Percentiles rank a stretch among this genome's conserved stretches.
phyloP scores from a whole-genome alignment of 1,284 basidiomycete species.

The Cryptococcus deneoformans region DNA sequence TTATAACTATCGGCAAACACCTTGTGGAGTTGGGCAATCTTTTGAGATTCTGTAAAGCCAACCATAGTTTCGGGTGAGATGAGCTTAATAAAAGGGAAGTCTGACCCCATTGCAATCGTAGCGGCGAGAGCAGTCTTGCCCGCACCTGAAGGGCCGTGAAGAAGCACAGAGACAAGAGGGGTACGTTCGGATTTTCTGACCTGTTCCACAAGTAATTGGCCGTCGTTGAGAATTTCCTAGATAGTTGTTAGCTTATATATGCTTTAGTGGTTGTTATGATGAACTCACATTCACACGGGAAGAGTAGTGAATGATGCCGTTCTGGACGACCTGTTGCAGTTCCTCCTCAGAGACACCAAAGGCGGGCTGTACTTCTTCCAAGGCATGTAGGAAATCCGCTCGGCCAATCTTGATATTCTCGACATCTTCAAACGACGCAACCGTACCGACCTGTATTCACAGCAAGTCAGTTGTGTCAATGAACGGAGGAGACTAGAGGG shows the following conservation, averaged over 20 bases:
- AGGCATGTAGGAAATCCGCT: constrained; percentile 83
- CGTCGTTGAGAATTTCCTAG: constrained; percentile 83
- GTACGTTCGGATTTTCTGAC: constrained; percentile 87
- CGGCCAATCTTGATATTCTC: constrained; percentile 88
- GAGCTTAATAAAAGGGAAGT: constrained; percentile 98
- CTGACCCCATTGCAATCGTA: constrained; percentile 87
- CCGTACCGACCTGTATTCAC: constrained; percentile 69
- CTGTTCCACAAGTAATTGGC: constrained; percentile 92
- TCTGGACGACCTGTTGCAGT: constrained; percentile 87
- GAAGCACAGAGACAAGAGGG: constrained; percentile 83
- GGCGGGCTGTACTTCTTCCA: constrained; percentile 94
- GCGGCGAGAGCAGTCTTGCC: constrained; percentile 97
- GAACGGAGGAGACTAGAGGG: neutral
- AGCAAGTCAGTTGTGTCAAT: neutral
- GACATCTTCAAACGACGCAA: constrained; percentile 95
- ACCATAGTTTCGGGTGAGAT: constrained; percentile 97
- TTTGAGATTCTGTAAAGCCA: constrained; percentile 85
- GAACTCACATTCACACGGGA: constrained; percentile 57
- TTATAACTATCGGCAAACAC: constrained; percentile 97
- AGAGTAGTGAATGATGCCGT: constrained; percentile 95
- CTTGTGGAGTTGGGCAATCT: constrained; percentile 89
- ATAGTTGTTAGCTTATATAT: neutral
- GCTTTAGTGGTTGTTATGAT: neutral
- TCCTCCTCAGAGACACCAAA: constrained; percentile 99
- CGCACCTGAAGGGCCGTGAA: constrained; percentile 84